Base-by-base conservation (phyloP, 805 yeast species). In the Candida sithepensis region DNA sequence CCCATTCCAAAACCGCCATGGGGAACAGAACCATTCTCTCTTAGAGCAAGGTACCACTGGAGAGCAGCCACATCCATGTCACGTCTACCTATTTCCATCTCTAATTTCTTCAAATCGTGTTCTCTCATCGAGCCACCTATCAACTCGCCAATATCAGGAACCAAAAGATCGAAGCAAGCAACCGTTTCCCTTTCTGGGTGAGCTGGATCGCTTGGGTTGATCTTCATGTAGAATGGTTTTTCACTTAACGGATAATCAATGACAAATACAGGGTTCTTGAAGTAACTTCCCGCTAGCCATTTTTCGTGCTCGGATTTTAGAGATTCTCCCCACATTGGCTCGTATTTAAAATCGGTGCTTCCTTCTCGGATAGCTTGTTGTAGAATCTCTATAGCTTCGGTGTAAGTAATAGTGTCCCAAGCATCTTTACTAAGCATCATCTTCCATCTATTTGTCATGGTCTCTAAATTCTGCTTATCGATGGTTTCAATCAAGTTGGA, bases 1-100 rank as follows among this genome's bases (percentile, higher is more conserved):
- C 99, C 99, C 73, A 94, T 71, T 0, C 99, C 99, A 67, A 85
- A 94, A 0, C 99, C 99, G 42, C 99, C 99, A 63, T 92, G 98
- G 0, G 97, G 96, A 20, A 84, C 84, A 2, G 86, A 71, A 0
- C 97, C 98, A 56, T 85, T 82, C 51, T 71, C 71, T 50, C 99
- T 73, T 8, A 86, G 71, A 1, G 83, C 77, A 23, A 84, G 55
- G 61, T 91, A 94, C 99, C 99, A 94, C 26, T 78, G 73, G 64
- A 94, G 64, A 18, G 79, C 77, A 2, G 73, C 76, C 0, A 60
- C 41, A 45, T 78, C 75, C 91, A 90, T 86, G 2, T 69, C 70
- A 46, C 85, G 67, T 3, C 60, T 47, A 7, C 63, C 48, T 65
- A 92, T 81, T 49, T 79, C 85, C 0, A 51, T 51, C 2, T 70